Evolutionary conservation across 176 grass and related monocot species (phyloP), one percentile per base, ranked within the genome.

Genomic region (Elaeis guineensis): DNA sequence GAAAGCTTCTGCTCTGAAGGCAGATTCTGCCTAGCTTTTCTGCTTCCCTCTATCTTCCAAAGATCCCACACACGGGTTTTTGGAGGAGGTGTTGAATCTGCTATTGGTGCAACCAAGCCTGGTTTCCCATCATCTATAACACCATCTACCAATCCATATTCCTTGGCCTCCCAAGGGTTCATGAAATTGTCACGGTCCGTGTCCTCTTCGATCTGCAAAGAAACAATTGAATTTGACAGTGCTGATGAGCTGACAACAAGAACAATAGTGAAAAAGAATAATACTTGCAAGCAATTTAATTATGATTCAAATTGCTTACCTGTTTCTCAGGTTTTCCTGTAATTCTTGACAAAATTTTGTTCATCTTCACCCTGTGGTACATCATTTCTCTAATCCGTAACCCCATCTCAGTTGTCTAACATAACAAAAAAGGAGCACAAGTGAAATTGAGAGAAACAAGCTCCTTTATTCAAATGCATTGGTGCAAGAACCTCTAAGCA

Each of bases 111-210:
- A 55, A 97, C 76, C 49, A 97, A 81, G n/a, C 76, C 84, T 0
- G 54, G 73, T 72, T 91, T 97, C 14, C 81, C 93, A 22, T 92
- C 87, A 66, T 91, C 84, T 48, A 97, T 80, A 44, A 97, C 64
- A 11, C 39, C 65, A 65, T 92, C 93, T 65, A 92, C 35, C 75
- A 97, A 73, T 16, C 93, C 87, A 63, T 97, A 97, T 66, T 89
- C 87, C 76, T 97, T 89, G 30, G 93, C 87, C 75, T 97, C 87
- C 87, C 79, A 97, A 69, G 93, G 70, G 75, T 89, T 87, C 93
- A 92, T 97, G 73, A 91, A 97, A 70, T 85, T 78, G 79, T 97
- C 93, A 62, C 87, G 86, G 56, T 80, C 85, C 5, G 87, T 92
- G 63, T 97, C 93, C 30, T 72, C 61, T 51, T 88, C 75, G 51